These are phyloP conservation scores for Chiua virens DNA, from an alignment of 768 basidiomycete genomes.

Conservation along the genomic window DNA sequence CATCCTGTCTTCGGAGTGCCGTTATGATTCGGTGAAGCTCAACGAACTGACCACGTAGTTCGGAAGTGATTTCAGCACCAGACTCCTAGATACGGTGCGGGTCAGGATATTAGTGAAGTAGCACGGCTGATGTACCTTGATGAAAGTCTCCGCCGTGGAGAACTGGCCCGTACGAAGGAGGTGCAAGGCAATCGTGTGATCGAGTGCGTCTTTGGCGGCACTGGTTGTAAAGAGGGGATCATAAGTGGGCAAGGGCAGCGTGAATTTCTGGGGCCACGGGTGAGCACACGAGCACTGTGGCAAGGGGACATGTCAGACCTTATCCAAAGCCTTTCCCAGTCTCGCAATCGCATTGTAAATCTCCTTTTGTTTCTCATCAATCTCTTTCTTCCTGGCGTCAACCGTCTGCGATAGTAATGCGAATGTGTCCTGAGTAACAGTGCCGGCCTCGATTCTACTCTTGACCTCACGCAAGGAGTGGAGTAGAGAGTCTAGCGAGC, in stretches of 20 bases:
- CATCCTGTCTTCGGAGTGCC: slow-evolving; percentile 62
- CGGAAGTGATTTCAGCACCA: slow-evolving; percentile 50
- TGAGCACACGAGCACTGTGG: slow-evolving; percentile 3
- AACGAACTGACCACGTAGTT: slow-evolving; percentile 56
- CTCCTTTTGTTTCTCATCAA: slow-evolving; percentile 89
- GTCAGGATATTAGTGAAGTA: neutral
- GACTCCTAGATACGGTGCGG: slow-evolving; percentile 55
- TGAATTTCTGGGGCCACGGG: slow-evolving; percentile 51
- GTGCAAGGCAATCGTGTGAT: slow-evolving; percentile 72
- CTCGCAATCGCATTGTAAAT: slow-evolving; percentile 74
- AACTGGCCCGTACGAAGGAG: slow-evolving; percentile 83
- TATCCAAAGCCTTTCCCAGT: slow-evolving; percentile 87
- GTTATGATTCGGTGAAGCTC: slow-evolving; percentile 73
- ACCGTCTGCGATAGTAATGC: slow-evolving; percentile 54
- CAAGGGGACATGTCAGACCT: slow-evolving; percentile 50
- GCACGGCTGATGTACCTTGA: slow-evolving; percentile 48
- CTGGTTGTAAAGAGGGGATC: slow-evolving; percentile 64
- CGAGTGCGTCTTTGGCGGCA: slow-evolving; percentile 58
- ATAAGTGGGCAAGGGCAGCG: slow-evolving; percentile 61
- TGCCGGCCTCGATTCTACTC: slow-evolving; percentile 48
- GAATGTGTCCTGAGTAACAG: slow-evolving; percentile 49
- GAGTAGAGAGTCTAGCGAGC: slow-evolving; percentile 66
- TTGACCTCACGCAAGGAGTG: slow-evolving; percentile 56
- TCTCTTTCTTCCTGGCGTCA: slow-evolving; percentile 75
- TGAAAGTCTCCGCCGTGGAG: slow-evolving; percentile 70